A percentile compares a stretch with the other conserved stretches of the same genome.
These are phyloP conservation scores for Aurantiochytrium sp. DNA, from an alignment of 108 stramenopile species.

Conservation along the genomic window DNA sequence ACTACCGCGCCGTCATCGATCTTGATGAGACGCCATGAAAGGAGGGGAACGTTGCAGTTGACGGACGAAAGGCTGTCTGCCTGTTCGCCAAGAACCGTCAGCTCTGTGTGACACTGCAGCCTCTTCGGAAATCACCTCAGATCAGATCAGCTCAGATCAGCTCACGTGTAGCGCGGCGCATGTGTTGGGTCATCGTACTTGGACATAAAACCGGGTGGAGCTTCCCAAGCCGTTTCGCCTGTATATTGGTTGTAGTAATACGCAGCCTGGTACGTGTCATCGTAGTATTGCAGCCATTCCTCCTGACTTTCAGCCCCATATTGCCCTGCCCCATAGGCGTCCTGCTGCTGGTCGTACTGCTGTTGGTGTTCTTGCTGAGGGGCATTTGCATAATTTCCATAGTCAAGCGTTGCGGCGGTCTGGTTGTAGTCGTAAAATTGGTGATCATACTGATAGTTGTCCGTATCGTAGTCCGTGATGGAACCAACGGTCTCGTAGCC, in stretches of 20 bases:
- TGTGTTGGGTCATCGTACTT: neutral
- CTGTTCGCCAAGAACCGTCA: too few species aligned
- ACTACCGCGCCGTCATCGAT: too few species aligned
- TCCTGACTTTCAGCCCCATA: neutral
- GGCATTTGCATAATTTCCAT: neutral
- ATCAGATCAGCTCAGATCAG: too few species aligned
- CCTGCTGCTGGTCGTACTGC: neutral
- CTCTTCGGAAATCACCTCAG: too few species aligned
- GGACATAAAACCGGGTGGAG: neutral
- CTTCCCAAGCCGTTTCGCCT: conserved; percentile 30
- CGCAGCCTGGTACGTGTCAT: conserved; percentile 24
- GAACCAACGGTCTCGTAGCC: neutral
- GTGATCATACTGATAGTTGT: neutral
- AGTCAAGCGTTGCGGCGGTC: neutral
- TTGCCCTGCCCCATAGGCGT: neutral
- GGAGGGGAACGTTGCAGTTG: too few species aligned
- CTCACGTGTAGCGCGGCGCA: neutral
- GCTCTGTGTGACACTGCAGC: too few species aligned
- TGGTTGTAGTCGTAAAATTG: neutral
- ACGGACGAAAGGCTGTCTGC: too few species aligned
- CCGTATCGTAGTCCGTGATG: neutral
- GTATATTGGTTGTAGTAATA: conserved; percentile 33
- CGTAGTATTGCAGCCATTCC: conserved; percentile 35
- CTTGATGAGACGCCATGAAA: too few species aligned
- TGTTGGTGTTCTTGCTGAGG: neutral